A percentile compares a stretch with the other conserved stretches of the same genome.
These are phyloP conservation scores for Cornus florida DNA, from an alignment of 148 eudicot species.

Conservation along the genomic window DNA sequence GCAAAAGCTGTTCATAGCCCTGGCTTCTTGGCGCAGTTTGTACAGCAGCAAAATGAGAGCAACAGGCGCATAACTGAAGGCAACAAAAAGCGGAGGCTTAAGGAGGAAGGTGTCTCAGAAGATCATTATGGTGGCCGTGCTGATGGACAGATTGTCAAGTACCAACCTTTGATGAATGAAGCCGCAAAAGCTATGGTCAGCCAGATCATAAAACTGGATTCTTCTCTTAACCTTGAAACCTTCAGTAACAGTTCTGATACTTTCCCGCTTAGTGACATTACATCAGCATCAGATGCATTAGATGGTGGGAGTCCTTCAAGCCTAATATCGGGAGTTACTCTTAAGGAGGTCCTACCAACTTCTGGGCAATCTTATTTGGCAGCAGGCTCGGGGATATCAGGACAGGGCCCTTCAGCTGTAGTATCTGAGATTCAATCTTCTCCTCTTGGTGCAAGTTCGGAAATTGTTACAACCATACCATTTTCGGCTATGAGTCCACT, in stretches of 20 bases:
- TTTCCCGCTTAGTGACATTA: slow-evolving; percentile 28
- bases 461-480: slow-evolving; percentile 21
- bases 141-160: slow-evolving; percentile 67
- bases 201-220: slow-evolving; percentile 40
- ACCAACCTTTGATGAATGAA: slow-evolving; percentile 46
- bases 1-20: slow-evolving; percentile 71
- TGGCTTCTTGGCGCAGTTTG: slow-evolving; percentile 68
- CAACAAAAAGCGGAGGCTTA: slow-evolving; percentile 63
- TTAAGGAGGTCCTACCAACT: slow-evolving; percentile 49
- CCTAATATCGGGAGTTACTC: slow-evolving; percentile 41
- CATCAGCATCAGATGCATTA: slow-evolving; percentile 28
- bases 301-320: slow-evolving; percentile 22
- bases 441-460: slow-evolving; percentile 29
- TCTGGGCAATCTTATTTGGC: slow-evolving; percentile 20
- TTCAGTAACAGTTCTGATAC: slow-evolving; percentile 24
- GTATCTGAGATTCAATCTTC: slow-evolving; percentile 24
- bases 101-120: slow-evolving; percentile 38
- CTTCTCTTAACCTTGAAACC: slow-evolving; percentile 9
- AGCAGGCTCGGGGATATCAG: slow-evolving; percentile 7
- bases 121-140: slow-evolving; percentile 21
- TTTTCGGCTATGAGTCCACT: slow-evolving; percentile 19
- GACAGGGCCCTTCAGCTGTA: slow-evolving; percentile 22
- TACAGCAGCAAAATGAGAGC: slow-evolving; percentile 60
- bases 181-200: slow-evolving; percentile 46
- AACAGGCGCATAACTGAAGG: slow-evolving; percentile 52